Evolutionary conservation across 2,329 filamentous ascomycete species (phyloP), one percentile per base, ranked within the genome.

Genomic region (Scleromitrula shiraiana): DNA sequence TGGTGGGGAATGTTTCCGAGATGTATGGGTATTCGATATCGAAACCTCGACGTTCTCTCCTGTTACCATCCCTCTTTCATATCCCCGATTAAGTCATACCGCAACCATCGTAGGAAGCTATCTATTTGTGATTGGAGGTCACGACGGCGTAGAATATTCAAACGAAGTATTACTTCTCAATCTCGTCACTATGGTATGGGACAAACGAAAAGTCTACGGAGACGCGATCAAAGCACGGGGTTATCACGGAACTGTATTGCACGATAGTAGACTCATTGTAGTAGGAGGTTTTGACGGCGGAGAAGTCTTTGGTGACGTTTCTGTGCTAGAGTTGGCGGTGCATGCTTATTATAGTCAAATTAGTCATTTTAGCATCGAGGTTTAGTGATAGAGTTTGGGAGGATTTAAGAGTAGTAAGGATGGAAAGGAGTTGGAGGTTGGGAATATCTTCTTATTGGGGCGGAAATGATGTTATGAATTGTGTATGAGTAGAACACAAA

Each of bases 331-430:
- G 66, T 66, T 85, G 57, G 82, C 80, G 2, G 80, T 85, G 9
- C 81, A 84, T 64, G 77, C 81, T 30, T 85, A 85, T 62, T 85
- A 84, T 60, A 83, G 80, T 53, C 82, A 85, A 65, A 85, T 85
- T 61, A 83, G 80, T 62, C 80, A 85, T 64, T 85, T 85, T 56
- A 80, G 72, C 32, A 84, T 85, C 57, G 80, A 83, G 59, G 78
- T 85, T 50, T 83, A 51, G 26, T 33, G 32, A 32, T 35, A 33
- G 41, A 49, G 26, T 26, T 30, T 30, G 20, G 17, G 24, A 32
- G 12, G 40, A 32, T 19, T 7, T n/a, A n/a, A 20, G 33, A 36
- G 26, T 19, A 26, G 20, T 24, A 45, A 45, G 40, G 46, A 41
- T n/a, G 39, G 45, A 49, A 45, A 45, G 32, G 32, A 45, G 44